Conservation (phyloP, 768 basidiomycete species). For the Coprinopsis marcescibilis region DNA sequence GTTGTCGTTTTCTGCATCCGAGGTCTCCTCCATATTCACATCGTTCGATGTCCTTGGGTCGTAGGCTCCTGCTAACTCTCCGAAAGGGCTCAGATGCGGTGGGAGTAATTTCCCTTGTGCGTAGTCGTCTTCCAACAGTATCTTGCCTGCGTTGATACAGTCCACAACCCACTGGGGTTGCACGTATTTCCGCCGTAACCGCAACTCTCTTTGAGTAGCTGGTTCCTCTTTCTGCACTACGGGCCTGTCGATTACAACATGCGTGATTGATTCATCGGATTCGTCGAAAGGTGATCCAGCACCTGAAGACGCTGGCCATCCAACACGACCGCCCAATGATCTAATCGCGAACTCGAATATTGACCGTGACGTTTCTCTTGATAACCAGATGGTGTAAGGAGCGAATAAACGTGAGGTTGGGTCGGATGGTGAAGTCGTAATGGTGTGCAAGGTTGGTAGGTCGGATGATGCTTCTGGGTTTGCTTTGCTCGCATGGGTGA, state of each 20-base stretch:
- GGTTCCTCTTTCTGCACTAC: constrained; percentile 46
- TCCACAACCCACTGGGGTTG: constrained; percentile 99
- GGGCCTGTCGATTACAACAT: constrained; percentile 93
- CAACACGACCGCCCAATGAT: constrained; percentile 86
- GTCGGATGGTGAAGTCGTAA: constrained; percentile 56
- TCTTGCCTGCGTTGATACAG: constrained; percentile 82
- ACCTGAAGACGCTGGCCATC: constrained; percentile 82
- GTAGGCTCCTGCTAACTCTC: constrained; percentile 72
- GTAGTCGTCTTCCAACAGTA: constrained; percentile 83
- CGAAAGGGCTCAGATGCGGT: constrained; percentile 95
- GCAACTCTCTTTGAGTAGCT: constrained; percentile 52
- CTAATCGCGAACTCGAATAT: constrained; percentile 94
- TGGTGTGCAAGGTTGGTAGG: constrained; percentile 64
- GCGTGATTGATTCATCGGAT: constrained; percentile 80
- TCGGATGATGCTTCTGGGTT: constrained; percentile 37
- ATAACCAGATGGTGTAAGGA: constrained; percentile 88
- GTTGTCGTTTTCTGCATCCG: constrained; percentile 22
- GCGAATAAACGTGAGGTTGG: constrained; percentile 65
- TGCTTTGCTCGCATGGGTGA: constrained; percentile 51
- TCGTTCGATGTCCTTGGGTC: constrained; percentile 47
- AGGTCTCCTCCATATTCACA: constrained; percentile 13
- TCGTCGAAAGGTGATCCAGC: constrained; percentile 77
- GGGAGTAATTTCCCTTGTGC: constrained; percentile 81
- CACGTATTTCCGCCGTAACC: constrained; percentile 73
- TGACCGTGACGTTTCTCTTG: constrained; percentile 84